Base-by-base conservation (phyloP, 1,284 basidiomycete species). In the Flammula alnicola region DNA sequence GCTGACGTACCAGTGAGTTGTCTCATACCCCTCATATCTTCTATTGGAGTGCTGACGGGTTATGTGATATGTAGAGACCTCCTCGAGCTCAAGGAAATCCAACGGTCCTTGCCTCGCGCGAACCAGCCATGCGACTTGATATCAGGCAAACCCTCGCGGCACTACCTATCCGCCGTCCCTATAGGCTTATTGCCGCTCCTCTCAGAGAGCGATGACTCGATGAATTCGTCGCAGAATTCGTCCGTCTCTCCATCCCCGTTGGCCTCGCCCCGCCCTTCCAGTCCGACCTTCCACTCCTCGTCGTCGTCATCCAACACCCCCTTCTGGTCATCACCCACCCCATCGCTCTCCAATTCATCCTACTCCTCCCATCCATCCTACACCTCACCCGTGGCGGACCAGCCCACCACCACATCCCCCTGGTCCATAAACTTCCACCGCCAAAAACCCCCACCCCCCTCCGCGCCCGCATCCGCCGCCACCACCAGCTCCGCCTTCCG, bases 61-160 rank as follows among this genome's bases (percentile, higher is more conserved):
- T 32, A 30, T n/a, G 27, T 56, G 51, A 53, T 30, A 14, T 31
- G 4, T 31, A 84, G 82, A 55, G 83, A 85, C 54, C 63, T 85
- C n/a, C 73, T 84, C 7, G 83, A 85, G 60, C 72, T 84, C 25
- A 82, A 81, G 54, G 78, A 80, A 51, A 80, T 85, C 35, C 80
- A 81, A 52, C 73, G 76, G 9, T 80, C 79, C 4, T 68, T 83
- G 1, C 80, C 82, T 1, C 67, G 71, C 7, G 81, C 81, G 0
- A 67, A 75, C 36, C 78, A 82, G 61, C 68, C 73, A 3, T 58
- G 65, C 2, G 75, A 80, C 61, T 63, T 67, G 1, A 47, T 71
- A 11, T 60, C 72, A 0, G 69, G 65, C 20, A 67, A 67, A 36
- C 68, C 65, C 0, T 62, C 64, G 0, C 60, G 69, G 5, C 70